Base-by-base conservation (phyloP, 2,329 filamentous ascomycete species). In the Fusarium albosuccineum region DNA sequence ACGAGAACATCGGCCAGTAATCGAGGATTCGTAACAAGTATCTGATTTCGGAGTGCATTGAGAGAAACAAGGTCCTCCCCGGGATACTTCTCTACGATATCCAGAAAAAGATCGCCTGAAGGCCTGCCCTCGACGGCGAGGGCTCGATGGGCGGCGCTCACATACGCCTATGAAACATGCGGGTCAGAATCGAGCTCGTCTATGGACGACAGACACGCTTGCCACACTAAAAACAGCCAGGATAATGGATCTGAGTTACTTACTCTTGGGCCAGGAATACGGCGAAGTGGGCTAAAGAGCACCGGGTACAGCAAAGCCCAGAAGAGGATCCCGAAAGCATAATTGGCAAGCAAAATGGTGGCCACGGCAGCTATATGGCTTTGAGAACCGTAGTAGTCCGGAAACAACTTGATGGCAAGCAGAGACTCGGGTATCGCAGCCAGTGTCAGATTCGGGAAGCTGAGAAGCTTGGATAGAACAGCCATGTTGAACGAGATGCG, bases 1-100 rank as follows among this genome's bases (percentile, higher is more conserved):
- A 74, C 73, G 8, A 75, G 64, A 0, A 75, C 37, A 10, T 75
- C 74, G 6, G 71, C 72, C 2, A 75, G 45, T 1, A 75, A 51
- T 0, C 53, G 66, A 1, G 74, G 74, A 4, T 71, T 73, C 16
- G 65, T 64, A 13, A 76, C 37, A 13, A 66, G 56, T 2, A 76
- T 13, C 8, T 71, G 68, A 4, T 61, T 49, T 17, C 71, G 56
- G 5, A 62, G 33, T 5, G 56, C 46, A 17, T 69, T 70, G 3
- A 76, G 64, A 11, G 53, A 36, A 4, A 76, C 51, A 6, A 76
- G 14, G 29, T 71, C 71, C 27, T 75, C 50, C 3, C 56, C 62
- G 0, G 74, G 72, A 16, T 74, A 76, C 14, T 68, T n/a, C 2
- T 70, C 54, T 2, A 66, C 72, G 2, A 75, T 48, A 5, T 74